A percentile compares a stretch with the other conserved stretches of the same genome.
Evolutionary conservation across 179 eudicot species (phyloP).

Genomic region (Patellifolia procumbens): DNA sequence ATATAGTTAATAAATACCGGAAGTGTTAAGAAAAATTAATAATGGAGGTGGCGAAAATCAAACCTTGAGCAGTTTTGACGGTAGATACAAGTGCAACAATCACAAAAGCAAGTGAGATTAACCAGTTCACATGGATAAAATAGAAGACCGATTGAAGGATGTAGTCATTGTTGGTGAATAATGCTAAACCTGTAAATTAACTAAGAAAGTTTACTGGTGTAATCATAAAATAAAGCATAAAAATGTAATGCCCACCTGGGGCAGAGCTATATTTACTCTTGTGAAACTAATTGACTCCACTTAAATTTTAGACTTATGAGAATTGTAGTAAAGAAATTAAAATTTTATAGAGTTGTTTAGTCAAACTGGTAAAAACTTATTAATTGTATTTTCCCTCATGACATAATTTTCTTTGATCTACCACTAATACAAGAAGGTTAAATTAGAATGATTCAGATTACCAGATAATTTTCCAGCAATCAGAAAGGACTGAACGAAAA

Average conservation of each 20-base stretch:
- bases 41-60: background rate
- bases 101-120: slow-evolving; percentile 66
- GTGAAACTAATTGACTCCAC: no score
- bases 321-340: no score
- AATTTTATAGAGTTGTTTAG: no score
- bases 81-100: slow-evolving; percentile 54
- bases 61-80: slow-evolving; percentile 74
- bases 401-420: no score
- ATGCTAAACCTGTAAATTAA: slow-evolving; percentile 49
- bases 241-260: no score
- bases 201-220: background rate
- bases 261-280: no score
- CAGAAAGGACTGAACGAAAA: slow-evolving; percentile 65
- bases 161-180: slow-evolving; percentile 62
- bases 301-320: no score
- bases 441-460: slow-evolving; percentile 29
- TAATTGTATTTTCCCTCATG: no score
- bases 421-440: background rate
- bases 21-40: background rate
- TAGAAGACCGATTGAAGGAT: slow-evolving; percentile 74
- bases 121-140: slow-evolving; percentile 68
- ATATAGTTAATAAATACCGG: no score
- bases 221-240: background rate
- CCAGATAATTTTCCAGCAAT: slow-evolving; percentile 63
- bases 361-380: no score